Percentiles rank a stretch among this genome's conserved stretches.
These are phyloP conservation scores for Mycena galericulata DNA, from an alignment of 768 basidiomycete species.

Conservation along the genomic window DNA sequence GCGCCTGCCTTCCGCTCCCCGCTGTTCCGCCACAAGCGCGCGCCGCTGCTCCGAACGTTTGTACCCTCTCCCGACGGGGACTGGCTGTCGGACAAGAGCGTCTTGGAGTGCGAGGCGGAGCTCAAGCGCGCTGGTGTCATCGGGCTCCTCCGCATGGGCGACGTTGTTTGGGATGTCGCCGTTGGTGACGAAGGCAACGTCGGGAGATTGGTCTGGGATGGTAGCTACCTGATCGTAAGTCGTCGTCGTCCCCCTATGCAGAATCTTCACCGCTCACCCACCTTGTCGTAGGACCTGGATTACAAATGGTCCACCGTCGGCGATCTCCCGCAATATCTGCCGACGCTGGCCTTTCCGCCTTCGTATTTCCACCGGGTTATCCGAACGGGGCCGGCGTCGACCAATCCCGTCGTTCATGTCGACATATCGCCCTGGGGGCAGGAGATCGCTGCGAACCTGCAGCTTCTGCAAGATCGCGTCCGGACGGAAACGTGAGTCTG, in stretches of 20 bases:
- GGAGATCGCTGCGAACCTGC: slow-evolving; percentile 79
- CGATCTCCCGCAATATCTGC: slow-evolving; percentile 84
- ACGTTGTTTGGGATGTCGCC: slow-evolving; percentile 90
- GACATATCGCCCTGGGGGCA: slow-evolving; percentile 85
- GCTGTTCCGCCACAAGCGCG: slow-evolving; percentile 75
- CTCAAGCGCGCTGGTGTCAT: slow-evolving; percentile 75
- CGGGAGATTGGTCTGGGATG: slow-evolving; percentile 89
- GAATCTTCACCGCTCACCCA: slow-evolving; percentile 1
- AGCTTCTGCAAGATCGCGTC: slow-evolving; percentile 81
- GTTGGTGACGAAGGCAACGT: slow-evolving; percentile 89
- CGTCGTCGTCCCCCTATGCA: slow-evolving; percentile 31
- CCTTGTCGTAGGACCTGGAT: slow-evolving; percentile 76
- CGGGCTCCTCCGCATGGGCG: slow-evolving; percentile 75
- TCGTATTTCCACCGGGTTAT: slow-evolving; percentile 92
- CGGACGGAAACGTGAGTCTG: slow-evolving; percentile 82
- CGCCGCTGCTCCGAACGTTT: slow-evolving; percentile 83
- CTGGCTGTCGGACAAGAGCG: slow-evolving; percentile 86
- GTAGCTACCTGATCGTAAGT: slow-evolving; percentile 86
- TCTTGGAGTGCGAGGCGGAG: slow-evolving; percentile 87
- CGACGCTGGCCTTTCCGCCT: slow-evolving; percentile 84
- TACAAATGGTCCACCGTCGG: slow-evolving; percentile 83
- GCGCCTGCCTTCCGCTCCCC: slow-evolving; percentile 69
- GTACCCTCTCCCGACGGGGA: slow-evolving; percentile 89
- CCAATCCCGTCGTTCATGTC: slow-evolving; percentile 76
- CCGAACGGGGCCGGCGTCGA: slow-evolving; percentile 64